Evolutionary conservation across 202 grass and related monocot genomes (phyloP).

Genomic region (Panicum virgatum): DNA sequence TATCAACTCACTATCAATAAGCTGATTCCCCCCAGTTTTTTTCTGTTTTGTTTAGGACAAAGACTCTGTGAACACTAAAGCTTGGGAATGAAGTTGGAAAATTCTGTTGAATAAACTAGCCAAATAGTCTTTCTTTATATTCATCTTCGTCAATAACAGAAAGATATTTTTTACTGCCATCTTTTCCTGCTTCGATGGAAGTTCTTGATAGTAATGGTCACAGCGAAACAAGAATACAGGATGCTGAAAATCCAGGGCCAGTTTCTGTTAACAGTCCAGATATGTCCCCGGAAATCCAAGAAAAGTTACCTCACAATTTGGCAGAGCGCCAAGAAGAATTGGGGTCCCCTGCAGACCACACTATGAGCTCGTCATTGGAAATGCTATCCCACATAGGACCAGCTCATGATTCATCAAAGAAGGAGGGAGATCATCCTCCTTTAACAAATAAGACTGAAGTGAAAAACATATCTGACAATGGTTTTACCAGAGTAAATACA

Average conservation of each 20-base stretch:
- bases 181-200: conserved; percentile 40
- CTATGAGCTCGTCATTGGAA: conserved; percentile 22
- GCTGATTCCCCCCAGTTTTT: conserved; percentile 1
- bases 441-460: conserved; percentile 33
- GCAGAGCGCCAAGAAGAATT: conserved; percentile 7
- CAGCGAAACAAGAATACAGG: not conserved
- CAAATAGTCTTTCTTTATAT: conserved; percentile 6
- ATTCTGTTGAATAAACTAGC: conserved; percentile 19
- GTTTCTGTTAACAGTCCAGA: conserved; percentile 11
- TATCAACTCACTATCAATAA: not conserved
- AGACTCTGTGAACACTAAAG: not conserved
- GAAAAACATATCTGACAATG: conserved; percentile 31
- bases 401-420: conserved; percentile 7
- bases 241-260: not conserved
- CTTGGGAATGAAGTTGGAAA: conserved; percentile 2
- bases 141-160: conserved; percentile 18
- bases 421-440: conserved; percentile 17
- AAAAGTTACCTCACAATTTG: conserved; percentile 30
- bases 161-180: not conserved
- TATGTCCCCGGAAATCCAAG: conserved; percentile 32
- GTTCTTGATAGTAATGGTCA: conserved; percentile 23
- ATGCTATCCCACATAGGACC: not conserved
- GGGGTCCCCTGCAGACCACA: not conserved
- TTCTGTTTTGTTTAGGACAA: conserved; percentile 27
- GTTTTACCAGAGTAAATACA: conserved; percentile 10